Base-by-base conservation (phyloP, 768 basidiomycete species). In the Suillus discolor region DNA sequence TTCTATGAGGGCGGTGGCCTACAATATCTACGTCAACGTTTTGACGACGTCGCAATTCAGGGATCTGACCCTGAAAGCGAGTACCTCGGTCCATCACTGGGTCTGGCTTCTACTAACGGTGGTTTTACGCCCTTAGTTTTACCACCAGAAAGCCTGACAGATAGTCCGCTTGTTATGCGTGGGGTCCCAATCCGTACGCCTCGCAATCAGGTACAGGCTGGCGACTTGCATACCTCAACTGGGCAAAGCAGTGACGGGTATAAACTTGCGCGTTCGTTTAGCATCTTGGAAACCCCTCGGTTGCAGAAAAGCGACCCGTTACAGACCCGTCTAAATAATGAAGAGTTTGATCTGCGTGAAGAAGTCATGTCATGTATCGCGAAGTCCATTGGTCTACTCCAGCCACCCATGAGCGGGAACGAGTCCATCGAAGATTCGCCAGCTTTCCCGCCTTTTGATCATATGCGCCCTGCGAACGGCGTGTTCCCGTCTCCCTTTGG, bases 281-380 rank as follows among this genome's bases (percentile, higher is more conserved):
- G 81, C 66, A 73, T 83, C 61, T 69, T 85, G 45, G 84, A 84
- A 61, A 84, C 85, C 0, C 88, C 89, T 20, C 79, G 79, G 18
- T 67, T 83, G 2, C 74, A 74, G 20, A 71, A 79, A 63, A 70
- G 67, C 54, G 62, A 72, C 34, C 69, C 69, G 16, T 62, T 73
- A 63, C 62, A 74, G 66, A 62, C 71, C 31, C 68, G 61, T 64
- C 65, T 75, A 62, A 76, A 82, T 39, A 80, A 79, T 9, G 91
- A 90, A 31, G 94, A 96, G 25, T 96, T 98, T 70, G 94, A 99
- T 75, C 85, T 99, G n/a, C 87, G 94, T 42, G 94, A 96, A 70
- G 96, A 94, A 70, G 96, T 99, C 39, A 96, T 99, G 94, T 91
- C 92, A 1, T 97, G 94, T 75, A 96, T 99, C 66, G 96, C 97